Evolutionary conservation across 805 yeast genomes (phyloP).

Genomic region (Priceomyces medius): DNA sequence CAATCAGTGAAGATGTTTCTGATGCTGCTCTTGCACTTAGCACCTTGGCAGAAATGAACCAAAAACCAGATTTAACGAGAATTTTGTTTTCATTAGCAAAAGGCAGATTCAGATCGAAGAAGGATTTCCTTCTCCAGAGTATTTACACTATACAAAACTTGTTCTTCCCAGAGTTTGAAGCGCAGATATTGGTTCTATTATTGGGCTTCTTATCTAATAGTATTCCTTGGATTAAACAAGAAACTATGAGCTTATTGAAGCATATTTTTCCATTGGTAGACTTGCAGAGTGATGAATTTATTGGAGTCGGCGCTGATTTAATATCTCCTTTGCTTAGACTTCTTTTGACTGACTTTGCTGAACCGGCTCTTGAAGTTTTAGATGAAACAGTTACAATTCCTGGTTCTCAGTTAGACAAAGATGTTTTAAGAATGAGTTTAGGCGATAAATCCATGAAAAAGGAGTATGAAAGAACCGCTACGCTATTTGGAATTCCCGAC

Average conservation of each 20-base stretch:
- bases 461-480: slow-evolving; percentile 81
- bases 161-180: slow-evolving; percentile 73
- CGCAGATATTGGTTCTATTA: slow-evolving; percentile 70
- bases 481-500: slow-evolving; percentile 91
- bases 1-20: slow-evolving; percentile 47
- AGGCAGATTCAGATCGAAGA: slow-evolving; percentile 81
- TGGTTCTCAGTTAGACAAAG: slow-evolving; percentile 87
- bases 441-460: slow-evolving; percentile 77
- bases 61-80: slow-evolving; percentile 61
- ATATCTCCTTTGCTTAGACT: slow-evolving; percentile 86
- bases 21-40: slow-evolving; percentile 48
- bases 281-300: slow-evolving; percentile 71
- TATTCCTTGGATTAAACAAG: slow-evolving; percentile 73
- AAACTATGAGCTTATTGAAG: slow-evolving; percentile 74
- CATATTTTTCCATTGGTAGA: slow-evolving; percentile 76
- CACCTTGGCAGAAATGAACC: slow-evolving; percentile 56
- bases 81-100: slow-evolving; percentile 75
- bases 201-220: slow-evolving; percentile 79
- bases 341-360: slow-evolving; percentile 79
- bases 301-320: slow-evolving; percentile 91
- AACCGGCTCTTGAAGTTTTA: slow-evolving; percentile 82
- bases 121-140: slow-evolving; percentile 82
- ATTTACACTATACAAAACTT: slow-evolving; percentile 64
- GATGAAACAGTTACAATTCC: slow-evolving; percentile 85
- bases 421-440: slow-evolving; percentile 85